These are phyloP conservation scores for Nemania sp. DNA, from an alignment of 2,329 filamentous ascomycete genomes.

Conservation along the genomic window DNA sequence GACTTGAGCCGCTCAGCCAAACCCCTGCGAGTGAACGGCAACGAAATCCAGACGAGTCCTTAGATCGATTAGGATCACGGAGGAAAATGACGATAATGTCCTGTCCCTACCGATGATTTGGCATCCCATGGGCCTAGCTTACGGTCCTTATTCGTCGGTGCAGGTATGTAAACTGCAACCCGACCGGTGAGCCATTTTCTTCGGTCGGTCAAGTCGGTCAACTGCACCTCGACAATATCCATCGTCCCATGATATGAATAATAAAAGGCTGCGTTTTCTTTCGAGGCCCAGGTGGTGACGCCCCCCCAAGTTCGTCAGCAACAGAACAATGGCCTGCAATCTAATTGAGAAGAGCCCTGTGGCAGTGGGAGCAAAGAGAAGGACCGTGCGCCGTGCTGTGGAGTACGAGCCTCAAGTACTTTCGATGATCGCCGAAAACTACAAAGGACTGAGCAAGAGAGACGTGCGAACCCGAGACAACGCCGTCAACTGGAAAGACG, in stretches of 20 bases:
- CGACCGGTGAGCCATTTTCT: constrained; percentile 25
- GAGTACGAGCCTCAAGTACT: constrained; percentile 19
- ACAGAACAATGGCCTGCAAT: constrained; percentile 29
- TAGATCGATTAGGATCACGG: neutral
- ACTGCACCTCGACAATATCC: constrained; percentile 9
- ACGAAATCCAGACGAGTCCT: constrained; percentile 2
- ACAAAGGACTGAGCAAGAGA: constrained; percentile 28
- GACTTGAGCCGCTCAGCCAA: constrained; percentile 23
- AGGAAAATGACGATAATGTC: constrained; percentile 13
- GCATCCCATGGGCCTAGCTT: constrained; percentile 22
- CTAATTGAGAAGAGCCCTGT: constrained; percentile 24
- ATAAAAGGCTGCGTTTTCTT: constrained; percentile 18
- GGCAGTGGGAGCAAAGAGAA: constrained; percentile 23
- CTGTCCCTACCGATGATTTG: constrained; percentile 18
- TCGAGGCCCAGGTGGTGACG: constrained; percentile 2
- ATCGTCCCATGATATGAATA: constrained; percentile 14
- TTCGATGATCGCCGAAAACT: constrained; percentile 26
- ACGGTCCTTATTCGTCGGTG: constrained; percentile 21
- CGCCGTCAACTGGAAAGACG: constrained; percentile 34
- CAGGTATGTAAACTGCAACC: constrained; percentile 21
- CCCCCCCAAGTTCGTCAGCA: neutral
- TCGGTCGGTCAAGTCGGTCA: constrained; percentile 22
- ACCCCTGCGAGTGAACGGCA: constrained; percentile 2
- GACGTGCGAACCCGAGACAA: constrained; percentile 30
- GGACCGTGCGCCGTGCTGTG: constrained; percentile 10